Conservation (phyloP, 768 basidiomycete genomes). For the Suillus variegatus region DNA sequence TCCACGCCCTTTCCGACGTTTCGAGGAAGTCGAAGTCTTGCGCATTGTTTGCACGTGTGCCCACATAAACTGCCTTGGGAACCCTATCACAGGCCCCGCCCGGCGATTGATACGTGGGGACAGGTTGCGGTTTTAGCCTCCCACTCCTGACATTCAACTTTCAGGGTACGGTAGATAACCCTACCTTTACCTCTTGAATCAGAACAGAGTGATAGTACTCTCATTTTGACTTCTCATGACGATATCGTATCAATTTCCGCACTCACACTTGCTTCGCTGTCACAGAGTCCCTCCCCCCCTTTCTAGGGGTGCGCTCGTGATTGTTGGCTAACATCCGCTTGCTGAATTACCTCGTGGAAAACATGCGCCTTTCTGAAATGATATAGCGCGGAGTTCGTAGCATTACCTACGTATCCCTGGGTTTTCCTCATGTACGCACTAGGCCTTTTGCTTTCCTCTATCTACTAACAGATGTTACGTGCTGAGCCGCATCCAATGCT, state of each 20-base stretch:
- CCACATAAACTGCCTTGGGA: not conserved
- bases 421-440: conserved; percentile 1
- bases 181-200: not conserved
- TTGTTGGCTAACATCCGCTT: conserved; percentile 1
- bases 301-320: conserved; percentile 2
- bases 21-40: conserved; percentile 2
- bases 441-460: not conserved
- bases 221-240: not conserved
- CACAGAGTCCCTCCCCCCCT: not conserved
- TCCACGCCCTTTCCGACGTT: conserved; percentile 4
- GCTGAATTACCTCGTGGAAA: conserved; percentile 1
- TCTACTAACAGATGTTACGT: not conserved
- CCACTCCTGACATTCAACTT: not conserved
- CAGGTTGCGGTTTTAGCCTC: not conserved
- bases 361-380: conserved; percentile 3
- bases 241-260: conserved; percentile 6
- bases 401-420: conserved; percentile 1
- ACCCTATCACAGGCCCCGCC: not conserved
- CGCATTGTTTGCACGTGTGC: conserved; percentile 4
- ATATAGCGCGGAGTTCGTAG: conserved; percentile 2
- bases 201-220: not conserved
- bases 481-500: not conserved
- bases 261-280: conserved; percentile 1
- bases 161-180: not conserved
- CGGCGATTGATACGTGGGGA: not conserved